Conservation (phyloP, 768 basidiomycete species). For the Trametes coccinea region DNA sequence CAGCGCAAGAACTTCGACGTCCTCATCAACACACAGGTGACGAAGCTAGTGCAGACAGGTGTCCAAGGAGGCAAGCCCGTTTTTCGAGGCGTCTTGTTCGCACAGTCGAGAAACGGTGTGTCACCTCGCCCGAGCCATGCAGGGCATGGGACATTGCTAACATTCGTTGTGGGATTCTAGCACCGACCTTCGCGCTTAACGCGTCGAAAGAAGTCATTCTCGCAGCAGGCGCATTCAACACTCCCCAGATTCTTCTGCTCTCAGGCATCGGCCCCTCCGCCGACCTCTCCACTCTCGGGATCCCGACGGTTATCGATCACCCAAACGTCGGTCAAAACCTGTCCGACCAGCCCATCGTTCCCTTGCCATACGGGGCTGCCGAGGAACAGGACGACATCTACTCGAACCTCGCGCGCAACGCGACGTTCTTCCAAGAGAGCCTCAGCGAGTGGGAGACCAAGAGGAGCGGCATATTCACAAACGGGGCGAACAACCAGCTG, state of each 20-base stretch:
- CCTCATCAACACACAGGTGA: conserved; percentile 12
- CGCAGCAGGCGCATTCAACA: conserved; percentile 23
- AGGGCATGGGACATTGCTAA: neutral
- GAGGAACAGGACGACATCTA: conserved; percentile 16
- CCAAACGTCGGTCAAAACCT: conserved; percentile 34
- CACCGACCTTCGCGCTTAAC: neutral
- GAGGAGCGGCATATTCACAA: conserved; percentile 13
- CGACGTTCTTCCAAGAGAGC: conserved; percentile 3
- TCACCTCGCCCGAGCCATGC: neutral
- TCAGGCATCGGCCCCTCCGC: conserved; percentile 32
- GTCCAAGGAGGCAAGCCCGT: neutral
- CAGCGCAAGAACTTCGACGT: conserved; percentile 16
- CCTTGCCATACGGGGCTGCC: neutral
- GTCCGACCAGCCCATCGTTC: conserved; percentile 28
- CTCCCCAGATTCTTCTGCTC: conserved; percentile 30
- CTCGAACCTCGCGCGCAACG: conserved; percentile 8
- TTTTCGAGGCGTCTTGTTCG: conserved; percentile 6
- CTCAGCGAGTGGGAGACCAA: conserved; percentile 19
- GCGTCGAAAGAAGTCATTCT: conserved; percentile 29
- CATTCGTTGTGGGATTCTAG: too few relatives aligned
- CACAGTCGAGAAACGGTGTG: neutral
- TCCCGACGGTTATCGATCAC: conserved; percentile 24
- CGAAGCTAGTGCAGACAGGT: conserved; percentile 5
- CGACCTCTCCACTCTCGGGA: conserved; percentile 23
- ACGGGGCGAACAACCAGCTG: conserved; percentile 7